Evolutionary conservation across 345 rosid genomes (phyloP), one percentile per base, ranked within the genome.

Genomic region (Eutrema japonicum): DNA sequence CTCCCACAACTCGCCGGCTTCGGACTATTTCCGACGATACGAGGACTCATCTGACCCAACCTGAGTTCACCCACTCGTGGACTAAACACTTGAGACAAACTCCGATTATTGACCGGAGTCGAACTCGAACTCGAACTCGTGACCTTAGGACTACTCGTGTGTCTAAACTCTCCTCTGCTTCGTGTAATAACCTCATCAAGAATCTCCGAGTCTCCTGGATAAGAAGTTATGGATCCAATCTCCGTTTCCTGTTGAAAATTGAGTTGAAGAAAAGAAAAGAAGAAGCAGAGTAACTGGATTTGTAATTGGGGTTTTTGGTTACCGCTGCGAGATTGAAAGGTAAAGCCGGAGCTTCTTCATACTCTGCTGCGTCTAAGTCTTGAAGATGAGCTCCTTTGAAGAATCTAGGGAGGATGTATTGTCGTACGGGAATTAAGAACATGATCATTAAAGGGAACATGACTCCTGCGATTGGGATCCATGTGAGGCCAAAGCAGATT

Each of bases 161-260:
- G 95, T 76, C 95, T 84, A 75, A 94, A 83, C 83, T 94, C 98
- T 47, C 98, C 97, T 0, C 98, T 91, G 85, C 96, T 91, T 80
- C 98, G 70, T 8, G 98, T 91, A 7, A 94, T 78, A n/a, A 87
- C 86, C 73, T 88, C 96, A 42, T 94, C 98, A 36, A 94, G 77
- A 68, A 94, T 85, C 84, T 94, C 98, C 36, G 78, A 87, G 29
- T 83, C 90, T 59, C 79, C 91, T 46, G 82, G 89, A 59, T 54
- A 66, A 6, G 91, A 77, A 16, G 91, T 87, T 66, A 81, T 82
- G 3, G 80, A 70, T 10, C 88, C 94, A 22, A 86, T 52, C 68
- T 86, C 91, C 9, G 78, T 72, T 68, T 85, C 93, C 93, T 88
- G 81, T 12, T 71, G 9, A 4, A n/a, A 6, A 9, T 12, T 2